phyloP scores from a whole-genome alignment of 495 filamentous ascomycete genomes.

The Xylaria acuta region DNA sequence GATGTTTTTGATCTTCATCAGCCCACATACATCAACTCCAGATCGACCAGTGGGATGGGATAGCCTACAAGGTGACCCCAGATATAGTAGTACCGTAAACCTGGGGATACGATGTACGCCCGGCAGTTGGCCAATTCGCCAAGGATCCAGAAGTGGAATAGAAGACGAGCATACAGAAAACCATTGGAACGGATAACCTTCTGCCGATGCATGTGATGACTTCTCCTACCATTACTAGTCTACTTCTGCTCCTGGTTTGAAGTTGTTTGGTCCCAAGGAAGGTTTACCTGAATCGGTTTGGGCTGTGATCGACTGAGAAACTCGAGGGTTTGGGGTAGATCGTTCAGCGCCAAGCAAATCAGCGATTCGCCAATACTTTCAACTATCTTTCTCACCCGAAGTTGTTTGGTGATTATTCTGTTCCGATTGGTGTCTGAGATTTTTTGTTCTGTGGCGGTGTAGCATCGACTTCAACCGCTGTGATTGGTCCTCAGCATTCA shows the following conservation, averaged over 20 bases:
- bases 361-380: not conserved
- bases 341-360: not conserved
- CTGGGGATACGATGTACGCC: not conserved
- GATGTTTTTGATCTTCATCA: not conserved
- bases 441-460: conserved; percentile 4
- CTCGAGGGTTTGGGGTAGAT: not conserved
- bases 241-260: not conserved
- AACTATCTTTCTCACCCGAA: not conserved
- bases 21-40: not conserved
- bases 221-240: conserved; percentile 7
- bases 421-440: conserved; percentile 10
- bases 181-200: not conserved
- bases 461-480: not conserved
- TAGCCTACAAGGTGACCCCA: not conserved
- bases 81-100: not conserved
- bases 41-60: not conserved
- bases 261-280: conserved; percentile 1
- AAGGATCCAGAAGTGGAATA: conserved; percentile 1
- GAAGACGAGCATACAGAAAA: not conserved
- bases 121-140: not conserved
- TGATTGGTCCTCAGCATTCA: not conserved
- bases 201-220: conserved; percentile 1
- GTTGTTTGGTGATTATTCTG: not conserved
- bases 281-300: conserved; percentile 2
- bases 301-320: not conserved